Base-by-base conservation (phyloP, 2,329 filamentous ascomycete species). In the Talaromyces sp. region DNA sequence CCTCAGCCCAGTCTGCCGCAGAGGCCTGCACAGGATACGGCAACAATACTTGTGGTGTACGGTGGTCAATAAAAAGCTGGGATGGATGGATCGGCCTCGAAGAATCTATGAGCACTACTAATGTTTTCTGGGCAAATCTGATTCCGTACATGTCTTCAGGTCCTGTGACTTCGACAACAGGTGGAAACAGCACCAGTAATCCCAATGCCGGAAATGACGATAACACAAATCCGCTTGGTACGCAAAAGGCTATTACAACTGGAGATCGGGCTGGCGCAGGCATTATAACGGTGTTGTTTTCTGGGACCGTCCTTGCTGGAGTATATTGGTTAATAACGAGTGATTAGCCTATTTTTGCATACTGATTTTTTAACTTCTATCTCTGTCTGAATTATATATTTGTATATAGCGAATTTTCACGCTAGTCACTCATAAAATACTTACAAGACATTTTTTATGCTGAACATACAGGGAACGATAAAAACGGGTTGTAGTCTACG, bases 1-100 rank as follows among this genome's bases (percentile, higher is more conserved):
- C 78, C 1, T 84, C 82, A 2, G 86, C 85, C 0, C 65, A 71
- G 28, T 82, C 81, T 0, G 85, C 85, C 2, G 85, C 84, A 1
- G 72, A 77, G 51, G 79, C 80, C 3, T 87, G 85, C 67, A 77
- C 75, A 2, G 83, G 81, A 30, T 70, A 81, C 28, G 75, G 79
- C 9, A 62, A 62, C 32, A 60, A 62, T 17, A 70, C 69, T 0
- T 81, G 78, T 56, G 78, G 78, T 6, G 61, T 77, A 49, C 72
- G 74, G 58, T 81, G 78, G 78, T 73, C 70, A 2, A 68, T 68
- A 0, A 57, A 69, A 36, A 71, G 70, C 22, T 77, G 72, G 69
- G 75, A 77, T 44, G 70, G 72, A 3, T 70, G 67, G 9, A 67
- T 70, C 19, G 76, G 77, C 30, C 74, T 78, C 13, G 76, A 76